Percentiles rank a stretch among this genome's conserved stretches.
Conservation (phyloP, 768 basidiomycete genomes). For the Mycena latifolia region DNA sequence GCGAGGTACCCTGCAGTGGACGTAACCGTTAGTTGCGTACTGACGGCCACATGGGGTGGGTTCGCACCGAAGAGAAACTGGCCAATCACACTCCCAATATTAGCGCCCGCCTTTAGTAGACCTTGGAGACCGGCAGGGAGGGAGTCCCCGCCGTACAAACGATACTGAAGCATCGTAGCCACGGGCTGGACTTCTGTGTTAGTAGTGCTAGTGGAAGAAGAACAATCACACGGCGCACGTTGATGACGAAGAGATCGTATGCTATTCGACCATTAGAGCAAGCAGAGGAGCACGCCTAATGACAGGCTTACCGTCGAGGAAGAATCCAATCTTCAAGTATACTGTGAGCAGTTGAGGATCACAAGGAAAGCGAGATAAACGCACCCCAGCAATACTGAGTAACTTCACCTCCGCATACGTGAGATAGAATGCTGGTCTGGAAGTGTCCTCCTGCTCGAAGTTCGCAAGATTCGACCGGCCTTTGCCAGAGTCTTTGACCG, state of each 20-base stretch:
- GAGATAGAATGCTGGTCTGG: constrained; percentile 9
- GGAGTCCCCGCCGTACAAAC: constrained; percentile 58
- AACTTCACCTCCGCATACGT: constrained; percentile 13
- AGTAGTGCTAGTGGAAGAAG: too few species aligned
- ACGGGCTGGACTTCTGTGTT: constrained; percentile 30
- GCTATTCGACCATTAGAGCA: too few species aligned
- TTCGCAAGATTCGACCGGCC: background rate
- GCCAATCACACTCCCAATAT: constrained; percentile 73
- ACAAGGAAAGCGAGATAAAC: background rate
- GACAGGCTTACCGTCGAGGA: constrained; percentile 23
- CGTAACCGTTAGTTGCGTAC: background rate
- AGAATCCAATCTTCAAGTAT: constrained; percentile 29
- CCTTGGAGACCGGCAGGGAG: constrained; percentile 65
- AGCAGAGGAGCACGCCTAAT: too few species aligned
- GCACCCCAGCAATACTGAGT: constrained; percentile 11
- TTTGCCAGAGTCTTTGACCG: background rate
- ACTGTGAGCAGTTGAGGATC: background rate
- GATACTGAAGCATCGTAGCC: constrained; percentile 36
- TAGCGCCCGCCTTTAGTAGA: constrained; percentile 68
- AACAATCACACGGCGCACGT: too few species aligned
- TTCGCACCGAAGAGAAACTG: constrained; percentile 65
- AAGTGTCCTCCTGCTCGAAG: too few species aligned
- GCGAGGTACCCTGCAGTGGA: constrained; percentile 55
- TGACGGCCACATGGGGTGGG: background rate
- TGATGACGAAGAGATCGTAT: constrained; percentile 31